A percentile compares a stretch with the other conserved stretches of the same genome.
Evolutionary conservation across 2,329 filamentous ascomycete species (phyloP).

Genomic region (Fusarium sublunatum): DNA sequence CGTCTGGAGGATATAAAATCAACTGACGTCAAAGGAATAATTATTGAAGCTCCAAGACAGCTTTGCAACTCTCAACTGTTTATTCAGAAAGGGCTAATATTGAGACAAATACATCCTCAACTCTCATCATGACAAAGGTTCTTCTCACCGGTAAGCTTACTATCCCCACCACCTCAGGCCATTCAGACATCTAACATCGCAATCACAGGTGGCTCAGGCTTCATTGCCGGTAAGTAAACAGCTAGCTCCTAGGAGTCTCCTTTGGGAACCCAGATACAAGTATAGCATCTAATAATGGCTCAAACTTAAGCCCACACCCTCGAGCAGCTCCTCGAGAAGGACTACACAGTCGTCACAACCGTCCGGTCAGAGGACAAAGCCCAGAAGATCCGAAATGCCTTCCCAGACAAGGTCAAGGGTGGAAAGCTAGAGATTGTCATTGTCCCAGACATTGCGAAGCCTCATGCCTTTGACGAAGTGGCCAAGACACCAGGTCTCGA

Average conservation of each 20-base stretch:
- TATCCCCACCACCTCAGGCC: background rate
- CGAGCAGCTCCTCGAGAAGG: slow-evolving; percentile 62
- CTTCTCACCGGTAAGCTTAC: slow-evolving; percentile 47
- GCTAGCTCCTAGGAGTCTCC: background rate
- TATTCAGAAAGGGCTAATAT: background rate
- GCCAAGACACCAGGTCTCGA: slow-evolving; percentile 62
- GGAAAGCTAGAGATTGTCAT: slow-evolving; percentile 65
- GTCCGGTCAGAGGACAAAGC: slow-evolving; percentile 67
- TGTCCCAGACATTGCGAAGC: slow-evolving; percentile 80
- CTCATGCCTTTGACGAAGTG: slow-evolving; percentile 77
- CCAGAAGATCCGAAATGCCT: slow-evolving; percentile 60
- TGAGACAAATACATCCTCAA: background rate
- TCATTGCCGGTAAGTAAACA: slow-evolving; percentile 49
- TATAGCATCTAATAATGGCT: background rate
- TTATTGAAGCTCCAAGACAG: background rate
- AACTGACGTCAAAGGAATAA: slow-evolving; percentile 16
- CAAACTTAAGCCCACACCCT: slow-evolving; percentile 61
- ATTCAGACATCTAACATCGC: slow-evolving; percentile 17
- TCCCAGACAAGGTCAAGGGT: slow-evolving; percentile 53
- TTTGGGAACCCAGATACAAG: background rate
- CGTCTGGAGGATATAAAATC: slow-evolving; percentile 12
- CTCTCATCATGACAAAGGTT: slow-evolving; percentile 47
- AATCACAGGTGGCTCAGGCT: slow-evolving; percentile 50
- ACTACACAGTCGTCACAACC: slow-evolving; percentile 66
- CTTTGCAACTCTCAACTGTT: background rate